These are phyloP conservation scores for Auxenochlorella protothecoides DNA, from an alignment of 139 green algal genomes.

Conservation along the genomic window DNA sequence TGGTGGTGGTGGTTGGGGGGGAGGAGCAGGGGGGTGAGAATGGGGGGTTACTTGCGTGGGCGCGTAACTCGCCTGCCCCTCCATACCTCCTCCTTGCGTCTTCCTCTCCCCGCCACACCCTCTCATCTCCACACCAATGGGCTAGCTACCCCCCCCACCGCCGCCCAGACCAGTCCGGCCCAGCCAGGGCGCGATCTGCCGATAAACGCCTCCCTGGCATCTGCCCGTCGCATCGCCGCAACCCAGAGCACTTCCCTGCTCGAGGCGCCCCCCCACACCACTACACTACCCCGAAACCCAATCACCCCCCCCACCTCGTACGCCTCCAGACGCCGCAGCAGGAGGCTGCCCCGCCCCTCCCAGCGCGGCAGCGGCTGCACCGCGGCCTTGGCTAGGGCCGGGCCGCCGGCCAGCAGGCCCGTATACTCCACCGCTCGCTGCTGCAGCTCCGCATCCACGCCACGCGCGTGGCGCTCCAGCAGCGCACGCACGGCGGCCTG, in stretches of 20 bases:
- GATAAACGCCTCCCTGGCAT: not conserved
- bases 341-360: slow-evolving; percentile 55
- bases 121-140: slow-evolving; percentile 15
- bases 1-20: not conserved
- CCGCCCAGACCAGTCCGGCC: too few relatives aligned
- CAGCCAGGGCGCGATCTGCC: too few relatives aligned
- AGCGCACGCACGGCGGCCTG: slow-evolving; percentile 12
- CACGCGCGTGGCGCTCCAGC: slow-evolving; percentile 19
- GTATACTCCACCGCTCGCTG: slow-evolving; percentile 89
- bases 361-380: slow-evolving; percentile 72
- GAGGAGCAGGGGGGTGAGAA: not conserved
- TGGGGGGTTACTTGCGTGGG: too few relatives aligned
- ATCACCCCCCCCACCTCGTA: slow-evolving; percentile 21
- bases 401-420: slow-evolving; percentile 27
- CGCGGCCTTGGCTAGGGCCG: slow-evolving; percentile 32
- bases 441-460: slow-evolving; percentile 73
- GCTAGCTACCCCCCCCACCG: not conserved
- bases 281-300: too few relatives aligned
- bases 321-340: slow-evolving; percentile 58
- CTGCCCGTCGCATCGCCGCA: not conserved
- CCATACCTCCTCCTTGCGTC: too few relatives aligned
- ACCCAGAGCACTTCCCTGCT: not conserved
- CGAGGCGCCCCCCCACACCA: not conserved
- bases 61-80: too few relatives aligned
- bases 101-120: too few relatives aligned